A percentile compares a stretch with the other conserved stretches of the same genome.
Evolutionary conservation across 2,329 filamentous ascomycete genomes (phyloP).

Genomic region (Cryphonectria parasitica): DNA sequence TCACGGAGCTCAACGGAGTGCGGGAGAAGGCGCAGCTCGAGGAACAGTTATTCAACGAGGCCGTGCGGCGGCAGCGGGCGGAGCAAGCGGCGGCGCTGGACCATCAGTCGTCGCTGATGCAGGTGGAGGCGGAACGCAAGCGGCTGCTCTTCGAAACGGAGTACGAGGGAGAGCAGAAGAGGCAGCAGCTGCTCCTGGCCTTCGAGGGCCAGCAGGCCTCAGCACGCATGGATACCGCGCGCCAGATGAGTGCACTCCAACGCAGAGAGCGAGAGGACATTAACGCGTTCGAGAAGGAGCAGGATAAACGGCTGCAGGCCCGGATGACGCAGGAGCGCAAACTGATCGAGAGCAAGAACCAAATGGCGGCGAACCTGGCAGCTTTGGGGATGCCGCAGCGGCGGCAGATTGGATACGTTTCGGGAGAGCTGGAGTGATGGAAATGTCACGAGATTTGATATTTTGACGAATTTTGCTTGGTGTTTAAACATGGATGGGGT

Average conservation of each 20-base stretch:
- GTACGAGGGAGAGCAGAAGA: slow-evolving; percentile 48
- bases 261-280: slow-evolving; percentile 56
- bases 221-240: slow-evolving; percentile 53
- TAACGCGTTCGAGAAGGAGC: slow-evolving; percentile 51
- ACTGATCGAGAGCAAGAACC: slow-evolving; percentile 51
- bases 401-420: slow-evolving; percentile 61
- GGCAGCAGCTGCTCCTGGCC: slow-evolving; percentile 50
- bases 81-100: slow-evolving; percentile 44
- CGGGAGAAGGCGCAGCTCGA: slow-evolving; percentile 52
- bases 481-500: not conserved
- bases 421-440: slow-evolving; percentile 51
- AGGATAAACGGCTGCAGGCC: slow-evolving; percentile 50
- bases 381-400: slow-evolving; percentile 41
- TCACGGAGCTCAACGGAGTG: slow-evolving; percentile 49
- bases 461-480: slow-evolving; percentile 12
- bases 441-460: not conserved
- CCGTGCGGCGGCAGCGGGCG: slow-evolving; percentile 42
- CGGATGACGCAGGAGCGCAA: slow-evolving; percentile 55
- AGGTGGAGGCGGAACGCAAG: slow-evolving; percentile 49
- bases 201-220: slow-evolving; percentile 53
- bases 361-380: slow-evolving; percentile 43
- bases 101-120: slow-evolving; percentile 53
- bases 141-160: slow-evolving; percentile 52
- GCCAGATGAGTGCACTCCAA: slow-evolving; percentile 52
- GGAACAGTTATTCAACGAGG: slow-evolving; percentile 46